phyloP scores from a whole-genome alignment of 208 protist species.

The Porcisia hertigi region DNA sequence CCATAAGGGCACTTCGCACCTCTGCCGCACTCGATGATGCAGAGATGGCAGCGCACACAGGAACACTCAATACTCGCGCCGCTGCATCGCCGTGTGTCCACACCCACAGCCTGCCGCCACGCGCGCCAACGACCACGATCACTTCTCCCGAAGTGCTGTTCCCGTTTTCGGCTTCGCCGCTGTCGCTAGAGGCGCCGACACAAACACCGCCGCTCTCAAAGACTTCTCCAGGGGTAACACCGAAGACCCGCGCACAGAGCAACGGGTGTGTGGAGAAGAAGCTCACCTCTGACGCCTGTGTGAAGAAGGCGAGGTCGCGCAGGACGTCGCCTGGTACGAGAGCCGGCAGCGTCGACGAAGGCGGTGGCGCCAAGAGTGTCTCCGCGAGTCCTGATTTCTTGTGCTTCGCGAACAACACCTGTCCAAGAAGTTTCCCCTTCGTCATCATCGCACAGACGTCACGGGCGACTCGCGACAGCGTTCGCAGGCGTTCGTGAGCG shows the following conservation, averaged over 20 bases:
- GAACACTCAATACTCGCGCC: constrained; percentile 33
- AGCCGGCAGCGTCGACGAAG: neutral
- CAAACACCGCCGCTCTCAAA: constrained; percentile 34
- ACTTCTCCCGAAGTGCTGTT: neutral
- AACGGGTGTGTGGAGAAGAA: constrained; percentile 73
- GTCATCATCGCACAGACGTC: constrained; percentile 4
- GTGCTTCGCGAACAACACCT: neutral
- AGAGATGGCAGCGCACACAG: neutral
- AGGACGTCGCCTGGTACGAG: constrained; percentile 58
- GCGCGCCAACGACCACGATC: constrained; percentile 56
- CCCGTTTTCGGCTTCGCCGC: neutral
- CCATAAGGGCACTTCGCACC: constrained; percentile 17
- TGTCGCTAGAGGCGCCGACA: constrained; percentile 11
- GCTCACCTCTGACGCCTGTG: constrained; percentile 39
- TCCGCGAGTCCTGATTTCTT: neutral
- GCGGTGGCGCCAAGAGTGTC: neutral
- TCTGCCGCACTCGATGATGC: neutral
- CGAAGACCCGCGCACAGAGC: constrained; percentile 67
- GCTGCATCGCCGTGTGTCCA: constrained; percentile 36
- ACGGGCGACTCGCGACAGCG: constrained; percentile 15
- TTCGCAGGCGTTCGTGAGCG: neutral
- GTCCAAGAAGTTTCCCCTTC: neutral
- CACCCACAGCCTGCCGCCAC: constrained; percentile 66
- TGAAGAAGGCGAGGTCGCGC: constrained; percentile 72
- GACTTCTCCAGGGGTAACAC: constrained; percentile 54